Percentiles rank a stretch among this genome's conserved stretches.
These are phyloP conservation scores for Aspergillus eucalypticola DNA, from an alignment of 2,329 filamentous ascomycete species.

Conservation along the genomic window DNA sequence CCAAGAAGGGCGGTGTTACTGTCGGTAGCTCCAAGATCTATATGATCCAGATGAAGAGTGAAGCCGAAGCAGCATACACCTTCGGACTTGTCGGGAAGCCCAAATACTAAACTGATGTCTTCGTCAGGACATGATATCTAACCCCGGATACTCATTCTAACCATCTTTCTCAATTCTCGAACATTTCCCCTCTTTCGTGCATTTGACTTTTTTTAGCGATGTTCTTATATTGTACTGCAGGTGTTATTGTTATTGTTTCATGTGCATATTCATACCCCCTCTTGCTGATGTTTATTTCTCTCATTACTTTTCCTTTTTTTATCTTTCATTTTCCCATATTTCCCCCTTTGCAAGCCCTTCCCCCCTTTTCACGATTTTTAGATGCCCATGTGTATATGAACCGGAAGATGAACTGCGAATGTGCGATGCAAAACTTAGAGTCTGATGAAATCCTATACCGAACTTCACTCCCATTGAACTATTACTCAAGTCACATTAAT, in stretches of 20 bases:
- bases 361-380: not conserved
- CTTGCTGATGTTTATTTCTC: not conserved
- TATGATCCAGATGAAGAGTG: constrained; percentile 64
- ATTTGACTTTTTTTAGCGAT: not conserved
- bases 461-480: not conserved
- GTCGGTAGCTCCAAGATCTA: constrained; percentile 60
- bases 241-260: not conserved
- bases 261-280: not conserved
- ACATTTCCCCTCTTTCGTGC: not conserved
- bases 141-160: not conserved
- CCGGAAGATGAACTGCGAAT: not conserved
- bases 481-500: not conserved
- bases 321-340: not conserved
- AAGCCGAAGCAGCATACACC: constrained; percentile 56
- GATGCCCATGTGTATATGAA: not conserved
- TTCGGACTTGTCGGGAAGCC: constrained; percentile 56
- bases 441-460: not conserved
- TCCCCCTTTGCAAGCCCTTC: no score
- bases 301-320: not conserved
- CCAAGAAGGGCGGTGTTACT: constrained; percentile 60
- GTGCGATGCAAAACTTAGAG: not conserved
- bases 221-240: not conserved
- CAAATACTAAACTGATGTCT: constrained; percentile 42
- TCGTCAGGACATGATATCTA: not conserved
- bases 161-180: not conserved